Evolutionary conservation across 1,139 yeast species (phyloP).

Genomic region (Candida sp.): DNA sequence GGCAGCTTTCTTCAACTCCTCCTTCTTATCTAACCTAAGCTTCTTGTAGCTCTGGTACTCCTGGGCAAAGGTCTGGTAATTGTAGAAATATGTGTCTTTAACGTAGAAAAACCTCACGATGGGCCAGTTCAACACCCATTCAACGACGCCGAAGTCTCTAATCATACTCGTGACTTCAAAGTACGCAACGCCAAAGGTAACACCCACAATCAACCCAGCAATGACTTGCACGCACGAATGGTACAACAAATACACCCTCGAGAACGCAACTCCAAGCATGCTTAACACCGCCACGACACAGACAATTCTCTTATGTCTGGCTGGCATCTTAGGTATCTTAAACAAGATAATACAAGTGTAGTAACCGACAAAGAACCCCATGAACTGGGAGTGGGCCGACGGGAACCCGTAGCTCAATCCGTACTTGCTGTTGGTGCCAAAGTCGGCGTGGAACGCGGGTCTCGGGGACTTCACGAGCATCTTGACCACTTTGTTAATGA

Average conservation of each 20-base stretch:
- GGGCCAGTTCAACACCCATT: conserved; percentile 58
- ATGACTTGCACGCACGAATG: conserved; percentile 76
- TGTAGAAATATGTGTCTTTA: conserved; percentile 60
- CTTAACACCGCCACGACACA: conserved; percentile 25
- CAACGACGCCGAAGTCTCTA: conserved; percentile 64
- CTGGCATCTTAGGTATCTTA: conserved; percentile 27
- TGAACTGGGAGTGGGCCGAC: conserved; percentile 94
- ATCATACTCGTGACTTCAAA: conserved; percentile 54
- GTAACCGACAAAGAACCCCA: conserved; percentile 84
- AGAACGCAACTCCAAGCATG: conserved; percentile 61
- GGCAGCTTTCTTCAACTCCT: not conserved
- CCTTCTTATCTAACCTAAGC: conserved; percentile 2
- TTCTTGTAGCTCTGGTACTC: conserved; percentile 28
- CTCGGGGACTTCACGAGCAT: conserved; percentile 70
- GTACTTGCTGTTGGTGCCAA: conserved; percentile 46
- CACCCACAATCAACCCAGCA: conserved; percentile 74
- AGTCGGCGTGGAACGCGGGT: conserved; percentile 63
- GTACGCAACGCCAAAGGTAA: conserved; percentile 59
- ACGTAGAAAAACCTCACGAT: conserved; percentile 49
- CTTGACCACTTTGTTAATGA: conserved; percentile 72
- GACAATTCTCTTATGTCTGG: conserved; percentile 25
- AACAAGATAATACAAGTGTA: conserved; percentile 46
- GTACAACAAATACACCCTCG: conserved; percentile 80
- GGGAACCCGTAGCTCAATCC: conserved; percentile 92
- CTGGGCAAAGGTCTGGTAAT: conserved; percentile 41